Conservation (phyloP, 2,329 filamentous ascomycete genomes). For the Beauveria australis region DNA sequence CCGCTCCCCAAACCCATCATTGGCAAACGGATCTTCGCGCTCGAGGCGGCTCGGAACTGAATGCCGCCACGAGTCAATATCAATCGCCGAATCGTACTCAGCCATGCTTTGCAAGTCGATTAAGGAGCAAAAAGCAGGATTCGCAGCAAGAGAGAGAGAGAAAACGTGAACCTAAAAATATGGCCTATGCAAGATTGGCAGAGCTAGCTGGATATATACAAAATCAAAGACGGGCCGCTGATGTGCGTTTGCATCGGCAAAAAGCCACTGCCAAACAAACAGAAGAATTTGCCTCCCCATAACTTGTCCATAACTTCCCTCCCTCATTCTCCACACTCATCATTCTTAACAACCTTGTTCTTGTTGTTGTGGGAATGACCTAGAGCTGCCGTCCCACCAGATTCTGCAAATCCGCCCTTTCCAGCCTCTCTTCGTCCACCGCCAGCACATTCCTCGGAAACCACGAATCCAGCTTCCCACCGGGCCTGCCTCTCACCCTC, state of each 20-base stretch:
- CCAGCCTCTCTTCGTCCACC: slow-evolving; percentile 25
- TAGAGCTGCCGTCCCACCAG: slow-evolving; percentile 16
- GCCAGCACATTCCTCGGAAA: slow-evolving; percentile 29
- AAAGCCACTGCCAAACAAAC: slow-evolving; percentile 10
- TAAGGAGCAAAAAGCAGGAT: not conserved
- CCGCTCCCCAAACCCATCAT: slow-evolving; percentile 24
- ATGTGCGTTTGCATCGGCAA: slow-evolving; percentile 7
- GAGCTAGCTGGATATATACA: not conserved
- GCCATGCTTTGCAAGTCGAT: not conserved
- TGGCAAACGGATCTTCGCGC: slow-evolving; percentile 27
- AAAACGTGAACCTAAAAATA: not conserved
- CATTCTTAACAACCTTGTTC: not conserved
- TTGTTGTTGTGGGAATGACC: not conserved
- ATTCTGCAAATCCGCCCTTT: slow-evolving; percentile 28
- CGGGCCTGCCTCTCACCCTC: slow-evolving; percentile 25
- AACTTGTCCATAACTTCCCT: not conserved
- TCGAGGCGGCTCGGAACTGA: slow-evolving; percentile 28
- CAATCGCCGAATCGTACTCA: slow-evolving; percentile 1
- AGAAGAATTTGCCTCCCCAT: not conserved
- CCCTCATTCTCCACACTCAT: too few species aligned
- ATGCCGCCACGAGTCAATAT: slow-evolving; percentile 26
- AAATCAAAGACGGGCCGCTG: not conserved
- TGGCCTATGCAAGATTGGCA: not conserved
- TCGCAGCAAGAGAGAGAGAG: not conserved
- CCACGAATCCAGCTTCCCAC: slow-evolving; percentile 30